Percentiles rank a stretch among this genome's conserved stretches.
These are phyloP conservation scores for Rhodotorula kratochvilovae DNA, from an alignment of 768 basidiomycete genomes.

Conservation along the genomic window DNA sequence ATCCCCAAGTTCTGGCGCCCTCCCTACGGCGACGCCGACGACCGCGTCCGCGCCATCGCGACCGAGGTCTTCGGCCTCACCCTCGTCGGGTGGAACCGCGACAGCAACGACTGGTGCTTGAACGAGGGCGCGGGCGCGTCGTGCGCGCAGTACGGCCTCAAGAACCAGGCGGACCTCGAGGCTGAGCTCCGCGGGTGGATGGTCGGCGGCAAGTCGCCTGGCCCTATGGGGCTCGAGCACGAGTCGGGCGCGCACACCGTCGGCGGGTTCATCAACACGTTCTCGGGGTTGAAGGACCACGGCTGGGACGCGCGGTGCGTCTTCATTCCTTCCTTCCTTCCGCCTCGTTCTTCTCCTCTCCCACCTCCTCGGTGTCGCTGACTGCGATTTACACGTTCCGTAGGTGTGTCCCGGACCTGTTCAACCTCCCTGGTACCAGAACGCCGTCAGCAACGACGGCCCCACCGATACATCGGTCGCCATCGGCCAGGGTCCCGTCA, in stretches of 20 bases:
- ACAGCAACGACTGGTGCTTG: conserved; percentile 44
- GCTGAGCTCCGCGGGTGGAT: conserved; percentile 12
- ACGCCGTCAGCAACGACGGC: conserved; percentile 13
- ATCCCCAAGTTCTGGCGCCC: conserved; percentile 80
- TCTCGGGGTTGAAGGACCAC: conserved; percentile 54
- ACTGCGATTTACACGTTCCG: too few relatives aligned
- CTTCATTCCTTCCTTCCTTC: conserved; percentile 48
- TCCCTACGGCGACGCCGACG: conserved; percentile 67
- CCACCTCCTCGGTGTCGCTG: neutral
- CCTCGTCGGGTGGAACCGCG: conserved; percentile 67
- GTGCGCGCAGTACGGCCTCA: conserved; percentile 9
- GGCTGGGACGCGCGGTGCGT: conserved; percentile 62
- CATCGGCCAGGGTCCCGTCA: conserved; percentile 11
- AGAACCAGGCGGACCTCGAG: conserved; percentile 3
- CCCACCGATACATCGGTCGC: neutral
- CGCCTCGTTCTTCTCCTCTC: too few relatives aligned
- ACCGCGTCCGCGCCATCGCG: conserved; percentile 78
- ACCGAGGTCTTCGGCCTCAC: conserved; percentile 73
- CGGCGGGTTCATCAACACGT: conserved; percentile 56
- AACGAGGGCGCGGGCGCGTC: neutral
- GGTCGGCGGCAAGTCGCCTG: conserved; percentile 44
- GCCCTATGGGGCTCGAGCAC: conserved; percentile 79
- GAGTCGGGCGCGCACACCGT: conserved; percentile 64
- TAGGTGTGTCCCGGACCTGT: conserved; percentile 30
- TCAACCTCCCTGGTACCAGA: conserved; percentile 22